A percentile compares a stretch with the other conserved stretches of the same genome.
These are phyloP conservation scores for Cladosporium velox DNA, from an alignment of 2,329 filamentous ascomycete genomes.

Conservation along the genomic window DNA sequence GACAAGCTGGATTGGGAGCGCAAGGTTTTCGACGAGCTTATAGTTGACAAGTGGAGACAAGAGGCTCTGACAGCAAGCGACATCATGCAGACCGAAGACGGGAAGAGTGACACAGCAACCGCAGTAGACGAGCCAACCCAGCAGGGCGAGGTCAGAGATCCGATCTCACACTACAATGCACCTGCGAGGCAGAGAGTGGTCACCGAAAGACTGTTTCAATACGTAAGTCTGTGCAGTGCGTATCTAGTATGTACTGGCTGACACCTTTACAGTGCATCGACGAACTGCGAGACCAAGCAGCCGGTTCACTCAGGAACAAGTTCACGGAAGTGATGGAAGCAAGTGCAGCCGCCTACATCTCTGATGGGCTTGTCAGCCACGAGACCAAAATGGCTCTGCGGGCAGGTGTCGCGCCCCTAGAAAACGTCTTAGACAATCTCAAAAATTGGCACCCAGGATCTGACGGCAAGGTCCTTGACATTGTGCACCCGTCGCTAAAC, in stretches of 20 bases:
- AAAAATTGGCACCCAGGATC: slow-evolving; percentile 64
- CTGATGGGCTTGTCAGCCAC: not conserved
- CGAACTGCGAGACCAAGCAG: not conserved
- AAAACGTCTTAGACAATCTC: not conserved
- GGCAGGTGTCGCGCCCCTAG: not conserved
- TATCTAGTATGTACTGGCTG: not conserved
- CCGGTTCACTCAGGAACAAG: not conserved
- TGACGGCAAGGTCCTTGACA: slow-evolving; percentile 58
- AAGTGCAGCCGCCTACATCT: slow-evolving; percentile 5
- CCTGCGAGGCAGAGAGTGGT: not conserved
- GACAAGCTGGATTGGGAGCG: slow-evolving; percentile 6
- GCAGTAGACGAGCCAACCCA: not conserved
- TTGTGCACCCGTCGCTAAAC: slow-evolving; percentile 66
- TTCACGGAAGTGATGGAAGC: slow-evolving; percentile 4
- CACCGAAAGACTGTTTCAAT: not conserved
- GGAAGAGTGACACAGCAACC: too few relatives aligned
- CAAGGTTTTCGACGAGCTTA: slow-evolving; percentile 1
- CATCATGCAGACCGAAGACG: not conserved
- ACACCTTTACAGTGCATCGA: not conserved
- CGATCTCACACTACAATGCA: not conserved
- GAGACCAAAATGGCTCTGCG: not conserved
- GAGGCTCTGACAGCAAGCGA: not conserved
- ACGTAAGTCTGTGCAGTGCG: not conserved
- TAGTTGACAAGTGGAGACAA: not conserved
- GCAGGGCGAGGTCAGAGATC: not conserved